Percentiles rank a stretch among this genome's conserved stretches.
Evolutionary conservation across 371 early-diverging fungal genomes (phyloP).

Genomic region (Basidiobolus meristosporus): DNA sequence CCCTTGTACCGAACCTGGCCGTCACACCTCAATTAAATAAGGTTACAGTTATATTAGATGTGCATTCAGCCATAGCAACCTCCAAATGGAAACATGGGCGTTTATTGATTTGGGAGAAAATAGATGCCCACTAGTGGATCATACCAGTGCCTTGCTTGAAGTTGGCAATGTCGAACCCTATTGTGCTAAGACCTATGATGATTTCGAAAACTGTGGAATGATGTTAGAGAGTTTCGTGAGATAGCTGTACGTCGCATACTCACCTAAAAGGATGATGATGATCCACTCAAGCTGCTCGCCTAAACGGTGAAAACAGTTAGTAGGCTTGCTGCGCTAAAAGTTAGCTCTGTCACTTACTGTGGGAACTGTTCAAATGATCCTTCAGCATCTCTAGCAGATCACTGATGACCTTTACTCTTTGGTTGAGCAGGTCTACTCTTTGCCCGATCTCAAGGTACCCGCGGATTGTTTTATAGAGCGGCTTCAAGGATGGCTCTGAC

Average conservation of each 20-base stretch:
- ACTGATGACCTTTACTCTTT: conserved; percentile 27
- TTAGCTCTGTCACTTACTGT: conserved; percentile 12
- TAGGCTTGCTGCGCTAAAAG: neutral
- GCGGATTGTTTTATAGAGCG: conserved; percentile 55
- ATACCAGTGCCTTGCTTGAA: too few relatives aligned
- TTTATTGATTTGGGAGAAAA: too few relatives aligned
- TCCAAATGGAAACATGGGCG: too few relatives aligned
- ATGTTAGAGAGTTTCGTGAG: neutral
- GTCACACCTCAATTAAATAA: too few relatives aligned
- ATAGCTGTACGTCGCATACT: conserved; percentile 3
- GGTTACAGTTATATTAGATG: too few relatives aligned
- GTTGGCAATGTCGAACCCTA: too few relatives aligned
- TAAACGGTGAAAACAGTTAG: neutral
- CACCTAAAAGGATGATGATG: conserved; percentile 16
- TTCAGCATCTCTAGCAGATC: conserved; percentile 76
- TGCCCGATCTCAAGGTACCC: conserved; percentile 48
- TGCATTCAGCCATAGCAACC: too few relatives aligned
- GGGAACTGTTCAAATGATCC: conserved; percentile 52
- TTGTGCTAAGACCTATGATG: neutral
- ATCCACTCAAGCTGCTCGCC: conserved; percentile 21
- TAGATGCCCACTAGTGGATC: too few relatives aligned
- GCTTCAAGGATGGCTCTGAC: conserved; percentile 66
- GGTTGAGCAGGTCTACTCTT: conserved; percentile 36
- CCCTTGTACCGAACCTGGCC: too few relatives aligned
- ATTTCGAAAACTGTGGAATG: neutral